These are phyloP conservation scores for Auriculariales sp. DNA, from an alignment of 768 basidiomycete genomes.

Conservation along the genomic window DNA sequence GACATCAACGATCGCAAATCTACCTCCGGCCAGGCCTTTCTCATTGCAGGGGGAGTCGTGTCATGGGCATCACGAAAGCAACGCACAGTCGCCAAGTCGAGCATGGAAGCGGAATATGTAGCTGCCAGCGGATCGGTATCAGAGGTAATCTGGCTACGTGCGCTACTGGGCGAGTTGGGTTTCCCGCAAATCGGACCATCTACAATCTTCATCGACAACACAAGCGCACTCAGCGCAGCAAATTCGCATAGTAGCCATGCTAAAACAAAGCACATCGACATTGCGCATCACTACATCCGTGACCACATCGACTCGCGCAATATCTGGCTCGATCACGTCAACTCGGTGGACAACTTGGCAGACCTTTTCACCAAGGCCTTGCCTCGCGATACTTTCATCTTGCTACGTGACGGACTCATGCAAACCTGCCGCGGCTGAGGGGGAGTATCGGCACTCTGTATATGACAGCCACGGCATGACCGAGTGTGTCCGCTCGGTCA, in stretches of 20 bases:
- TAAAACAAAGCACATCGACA: slow-evolving; percentile 24
- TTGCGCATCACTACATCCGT: slow-evolving; percentile 23
- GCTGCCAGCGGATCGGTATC: slow-evolving; percentile 9
- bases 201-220: slow-evolving; percentile 20
- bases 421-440: no score
- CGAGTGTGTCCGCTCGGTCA: no score
- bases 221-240: slow-evolving; percentile 19
- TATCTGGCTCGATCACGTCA: slow-evolving; percentile 16
- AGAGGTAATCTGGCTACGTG: slow-evolving; percentile 10
- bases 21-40: slow-evolving; percentile 19
- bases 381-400: no score
- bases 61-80: slow-evolving; percentile 15
- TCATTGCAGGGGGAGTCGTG: slow-evolving; percentile 11
- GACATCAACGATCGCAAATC: slow-evolving; percentile 15
- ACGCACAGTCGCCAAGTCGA: slow-evolving; percentile 13
- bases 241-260: slow-evolving; percentile 19
- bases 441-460: no score
- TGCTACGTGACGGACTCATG: no score
- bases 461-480: no score
- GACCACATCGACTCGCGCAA: slow-evolving; percentile 13
- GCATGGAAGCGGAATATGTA: slow-evolving; percentile 16
- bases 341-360: slow-evolving; percentile 19
- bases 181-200: slow-evolving; percentile 5
- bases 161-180: slow-evolving; percentile 9
- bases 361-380: slow-evolving; percentile 28